Evolutionary conservation across 768 basidiomycete genomes (phyloP), one percentile per base, ranked within the genome.

Genomic region (Mycena polygramma): DNA sequence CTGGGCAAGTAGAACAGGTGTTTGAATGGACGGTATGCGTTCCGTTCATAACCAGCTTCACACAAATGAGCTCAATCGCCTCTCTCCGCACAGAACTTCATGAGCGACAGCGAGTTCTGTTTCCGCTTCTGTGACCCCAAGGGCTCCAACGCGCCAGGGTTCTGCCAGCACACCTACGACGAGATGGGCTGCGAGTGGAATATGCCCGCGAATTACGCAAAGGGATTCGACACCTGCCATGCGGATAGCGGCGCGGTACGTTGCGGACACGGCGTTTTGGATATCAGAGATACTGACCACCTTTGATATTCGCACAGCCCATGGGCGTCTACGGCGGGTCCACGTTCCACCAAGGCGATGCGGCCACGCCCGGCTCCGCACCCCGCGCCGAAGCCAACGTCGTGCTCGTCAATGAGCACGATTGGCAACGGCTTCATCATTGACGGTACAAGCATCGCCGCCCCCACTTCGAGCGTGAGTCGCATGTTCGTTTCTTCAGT

Each of bases 1-100:
- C 88, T 78, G 90, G 88, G 24, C 80, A 82, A 55, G 71, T 88
- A 5, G 71, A 86, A 73, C 86, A 93, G 75, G 82, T 92, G 48
- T 85, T 89, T 73, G 90, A 94, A 76, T 95, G 94, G 94, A 93
- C 91, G 55, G 89, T 91, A 77, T 73, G 80, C 65, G 11, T n/a
- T 14, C 13, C 20, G 8, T 30, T 30, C 30, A 30, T 30, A 30
- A 30, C 30, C 30, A 30, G 30, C 30, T 30, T 54, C 26, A 24
- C 19, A 46, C 19, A 17, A 17, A 17, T 46, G 13, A 46, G 13
- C 7, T 19, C 36, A 48, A 48, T 3, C 41, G 63, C 70, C 45
- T 45, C 46, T 24, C 13, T 22, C 24, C 36, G 1, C 57, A 46
- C 30, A 91, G 90, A 90, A 91, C 79, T 92, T 91, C 75, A 83